Percentiles rank a stretch among this genome's conserved stretches.
Conservation (phyloP, 306 rosid genomes). For the Dryas alaskensis region DNA sequence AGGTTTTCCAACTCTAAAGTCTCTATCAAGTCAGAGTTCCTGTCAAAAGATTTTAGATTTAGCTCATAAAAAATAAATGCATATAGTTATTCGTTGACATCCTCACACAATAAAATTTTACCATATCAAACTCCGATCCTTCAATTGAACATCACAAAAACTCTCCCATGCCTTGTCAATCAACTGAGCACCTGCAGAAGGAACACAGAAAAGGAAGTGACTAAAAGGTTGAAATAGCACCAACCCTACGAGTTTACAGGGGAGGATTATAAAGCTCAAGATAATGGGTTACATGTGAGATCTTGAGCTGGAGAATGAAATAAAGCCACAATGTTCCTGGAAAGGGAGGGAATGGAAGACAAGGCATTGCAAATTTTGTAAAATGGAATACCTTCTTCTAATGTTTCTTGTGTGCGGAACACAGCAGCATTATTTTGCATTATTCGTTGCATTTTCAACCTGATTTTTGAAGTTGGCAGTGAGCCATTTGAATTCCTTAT, state of each 20-base stretch:
- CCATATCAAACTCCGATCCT: constrained; percentile 82
- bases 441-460: constrained; percentile 90
- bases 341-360: not conserved
- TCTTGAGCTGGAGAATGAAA: constrained; percentile 1
- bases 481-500: constrained; percentile 88
- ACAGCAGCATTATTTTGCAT: constrained; percentile 99
- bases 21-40: constrained; percentile 88
- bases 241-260: not conserved
- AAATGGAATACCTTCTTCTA: constrained; percentile 68
- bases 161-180: constrained; percentile 75
- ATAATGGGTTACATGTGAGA: not conserved
- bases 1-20: constrained; percentile 88
- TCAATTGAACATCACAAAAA: constrained; percentile 63
- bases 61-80: constrained; percentile 7
- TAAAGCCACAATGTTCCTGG: not conserved
- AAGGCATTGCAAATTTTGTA: not conserved
- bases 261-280: not conserved
- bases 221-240: not conserved
- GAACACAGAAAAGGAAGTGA: not conserved
- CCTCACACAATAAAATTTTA: constrained; percentile 19
- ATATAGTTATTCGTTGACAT: not conserved
- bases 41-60: constrained; percentile 23
- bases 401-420: constrained; percentile 91
- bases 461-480: constrained; percentile 67
- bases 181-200: constrained; percentile 57